Evolutionary conservation across 2,329 filamentous ascomycete genomes (phyloP), one percentile per base, ranked within the genome.

Genomic region (Calonectria montana): DNA sequence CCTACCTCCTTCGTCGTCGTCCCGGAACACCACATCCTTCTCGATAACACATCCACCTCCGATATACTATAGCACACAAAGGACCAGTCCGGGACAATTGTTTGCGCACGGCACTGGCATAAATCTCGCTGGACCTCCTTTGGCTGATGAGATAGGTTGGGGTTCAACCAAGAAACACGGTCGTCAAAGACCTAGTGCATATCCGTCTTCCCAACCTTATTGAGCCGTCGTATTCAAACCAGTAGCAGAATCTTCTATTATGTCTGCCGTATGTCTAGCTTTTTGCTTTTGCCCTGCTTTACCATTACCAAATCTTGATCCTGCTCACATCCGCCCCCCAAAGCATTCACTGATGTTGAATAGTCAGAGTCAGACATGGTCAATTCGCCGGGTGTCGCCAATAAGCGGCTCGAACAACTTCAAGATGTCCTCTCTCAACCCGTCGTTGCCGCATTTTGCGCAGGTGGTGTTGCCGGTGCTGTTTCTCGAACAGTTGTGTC

Each of bases 401-500:
- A 79, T 70, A 75, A 73, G 45, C 76, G 77, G 35, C 64, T 78
- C 23, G 64, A 80, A 31, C 84, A 86, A 35, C 75, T 89, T 65
- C 84, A 83, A 57, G 85, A 88, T 64, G 84, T 87, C 71, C 68
- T 98, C 74, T 93, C 95, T 12, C 94, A 97, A 75, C 96, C 96
- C 4, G 92, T 98, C 45, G 86, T 95, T 39, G 96, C 97, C 48
- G 96, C 97, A 39, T 99, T 99, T 81, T 93, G 97, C 80, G 97
- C 95, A 35, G 97, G 97, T 73, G 97, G 97, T 76, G 92, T 98
- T 25, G 97, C 97, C 18, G 97, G 97, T 70, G 97, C 97, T 50
- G 96, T 99, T n/a, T 98, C 97, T 37, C 91, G 97, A 81, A 99
- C 97, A 27, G 96, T 98, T 59, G 97, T 99, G 5, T 98, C 96